Conservation (phyloP, 768 basidiomycete species). For the Russula emetica region DNA sequence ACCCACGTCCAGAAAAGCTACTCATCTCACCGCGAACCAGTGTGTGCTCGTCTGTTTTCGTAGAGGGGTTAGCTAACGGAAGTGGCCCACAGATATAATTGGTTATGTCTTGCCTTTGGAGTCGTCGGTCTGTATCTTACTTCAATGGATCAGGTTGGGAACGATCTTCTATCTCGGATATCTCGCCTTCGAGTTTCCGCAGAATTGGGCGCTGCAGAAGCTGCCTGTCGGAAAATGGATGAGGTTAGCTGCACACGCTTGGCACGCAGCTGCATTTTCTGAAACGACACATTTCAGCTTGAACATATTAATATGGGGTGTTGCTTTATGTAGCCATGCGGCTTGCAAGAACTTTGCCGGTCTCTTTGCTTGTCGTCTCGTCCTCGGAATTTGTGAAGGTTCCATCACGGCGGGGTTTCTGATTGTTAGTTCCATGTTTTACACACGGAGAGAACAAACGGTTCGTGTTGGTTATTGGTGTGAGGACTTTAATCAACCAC, state of each 20-base stretch:
- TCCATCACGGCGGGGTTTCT: conserved; percentile 70
- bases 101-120: conserved; percentile 36
- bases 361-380: conserved; percentile 56
- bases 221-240: conserved; percentile 81
- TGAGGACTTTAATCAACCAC: conserved; percentile 37
- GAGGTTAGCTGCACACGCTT: conserved; percentile 43
- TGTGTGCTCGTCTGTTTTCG: conserved; percentile 33
- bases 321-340: conserved; percentile 57
- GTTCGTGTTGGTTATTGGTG: conserved; percentile 72
- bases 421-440: conserved; percentile 76
- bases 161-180: conserved; percentile 73
- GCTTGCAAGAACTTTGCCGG: conserved; percentile 68
- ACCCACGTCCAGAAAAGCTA: conserved; percentile 43
- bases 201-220: conserved; percentile 64
- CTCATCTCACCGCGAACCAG: conserved; percentile 64
- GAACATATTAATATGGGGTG: conserved; percentile 64
- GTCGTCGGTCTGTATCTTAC: too few relatives aligned
- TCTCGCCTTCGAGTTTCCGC: conserved; percentile 67
- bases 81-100: conserved; percentile 54
- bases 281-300: conserved; percentile 37
- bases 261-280: neutral
- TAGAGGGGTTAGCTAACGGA: neutral
- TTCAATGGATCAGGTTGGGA: conserved; percentile 49
- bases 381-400: conserved; percentile 72
- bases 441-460: conserved; percentile 67